A percentile compares a stretch with the other conserved stretches of the same genome.
Conservation (phyloP, 1,139 yeast genomes). For the Entelexis paramagnoliae region DNA sequence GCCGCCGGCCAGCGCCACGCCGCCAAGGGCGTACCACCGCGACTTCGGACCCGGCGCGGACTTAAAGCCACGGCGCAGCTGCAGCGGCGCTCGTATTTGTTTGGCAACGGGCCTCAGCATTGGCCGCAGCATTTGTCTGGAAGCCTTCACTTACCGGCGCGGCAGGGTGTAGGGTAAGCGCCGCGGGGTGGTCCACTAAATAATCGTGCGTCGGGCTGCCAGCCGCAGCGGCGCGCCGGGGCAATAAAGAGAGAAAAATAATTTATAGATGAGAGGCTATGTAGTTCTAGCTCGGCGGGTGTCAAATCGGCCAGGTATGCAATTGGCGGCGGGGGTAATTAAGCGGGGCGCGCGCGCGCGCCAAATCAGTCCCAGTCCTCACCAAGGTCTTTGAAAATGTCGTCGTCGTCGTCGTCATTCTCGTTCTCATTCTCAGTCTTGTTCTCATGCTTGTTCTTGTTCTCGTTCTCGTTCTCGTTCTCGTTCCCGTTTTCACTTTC, state of each 20-base stretch:
- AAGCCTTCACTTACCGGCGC: not conserved
- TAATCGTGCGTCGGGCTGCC: not conserved
- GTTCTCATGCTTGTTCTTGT: too few species aligned
- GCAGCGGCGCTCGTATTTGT: not conserved
- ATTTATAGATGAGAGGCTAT: too few species aligned
- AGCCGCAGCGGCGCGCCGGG: not conserved
- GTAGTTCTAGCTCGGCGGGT: not conserved
- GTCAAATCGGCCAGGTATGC: not conserved
- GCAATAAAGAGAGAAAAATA: too few species aligned
- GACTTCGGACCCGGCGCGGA: not conserved
- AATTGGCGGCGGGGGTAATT: too few species aligned
- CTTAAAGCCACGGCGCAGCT: not conserved
- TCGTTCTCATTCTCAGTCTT: not conserved
- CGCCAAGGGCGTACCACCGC: constrained; percentile 8
- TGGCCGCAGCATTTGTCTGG: not conserved
- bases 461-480: not conserved
- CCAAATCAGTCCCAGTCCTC: constrained; percentile 13
- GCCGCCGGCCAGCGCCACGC: constrained; percentile 12
- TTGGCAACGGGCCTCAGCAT: not conserved
- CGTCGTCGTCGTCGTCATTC: constrained; percentile 9
- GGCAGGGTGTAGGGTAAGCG: constrained; percentile 5
- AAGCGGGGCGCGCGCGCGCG: not conserved
- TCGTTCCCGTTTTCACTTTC: not conserved
- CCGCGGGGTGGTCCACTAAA: not conserved
- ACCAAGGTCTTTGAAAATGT: constrained; percentile 14